A percentile compares a stretch with the other conserved stretches of the same genome.
Conservation (phyloP, 345 rosid genomes). For the Lumnitzera littorea region DNA sequence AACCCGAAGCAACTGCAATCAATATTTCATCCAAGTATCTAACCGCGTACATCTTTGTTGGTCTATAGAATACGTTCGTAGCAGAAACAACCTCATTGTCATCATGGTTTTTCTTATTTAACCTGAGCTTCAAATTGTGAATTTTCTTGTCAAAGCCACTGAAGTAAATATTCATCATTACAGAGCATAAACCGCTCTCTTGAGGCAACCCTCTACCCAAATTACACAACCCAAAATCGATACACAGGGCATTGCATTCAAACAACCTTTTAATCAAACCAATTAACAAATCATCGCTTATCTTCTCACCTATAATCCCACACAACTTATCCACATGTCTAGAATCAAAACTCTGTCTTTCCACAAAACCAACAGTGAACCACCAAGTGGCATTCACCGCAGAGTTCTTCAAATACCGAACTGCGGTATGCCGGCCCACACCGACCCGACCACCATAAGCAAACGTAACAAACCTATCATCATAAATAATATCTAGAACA, state of each 20-base stretch:
- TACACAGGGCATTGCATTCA: slow-evolving; percentile 38
- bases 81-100: slow-evolving; percentile 17
- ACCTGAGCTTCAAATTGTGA: slow-evolving; percentile 51
- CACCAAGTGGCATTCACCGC: slow-evolving; percentile 85
- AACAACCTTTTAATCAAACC: slow-evolving; percentile 50
- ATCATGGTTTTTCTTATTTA: slow-evolving; percentile 38
- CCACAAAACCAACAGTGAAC: slow-evolving; percentile 55
- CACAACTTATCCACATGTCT: slow-evolving; percentile 46
- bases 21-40: slow-evolving; percentile 92
- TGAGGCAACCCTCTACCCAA: slow-evolving; percentile 86
- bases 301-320: slow-evolving; percentile 45
- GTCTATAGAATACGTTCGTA: slow-evolving; percentile 53
- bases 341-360: slow-evolving; percentile 25
- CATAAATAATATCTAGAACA: slow-evolving; percentile 71
- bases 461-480: slow-evolving; percentile 75
- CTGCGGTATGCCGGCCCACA: slow-evolving; percentile 92
- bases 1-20: slow-evolving; percentile 57
- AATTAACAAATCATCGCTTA: slow-evolving; percentile 43
- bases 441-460: slow-evolving; percentile 80
- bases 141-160: slow-evolving; percentile 59
- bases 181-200: slow-evolving; percentile 59
- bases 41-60: slow-evolving; percentile 56
- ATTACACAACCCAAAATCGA: slow-evolving; percentile 56
- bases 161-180: slow-evolving; percentile 71
- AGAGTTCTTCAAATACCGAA: slow-evolving; percentile 66